phyloP scores from a whole-genome alignment of 2,329 filamentous ascomycete species.

The Colletotrichum sidae region DNA sequence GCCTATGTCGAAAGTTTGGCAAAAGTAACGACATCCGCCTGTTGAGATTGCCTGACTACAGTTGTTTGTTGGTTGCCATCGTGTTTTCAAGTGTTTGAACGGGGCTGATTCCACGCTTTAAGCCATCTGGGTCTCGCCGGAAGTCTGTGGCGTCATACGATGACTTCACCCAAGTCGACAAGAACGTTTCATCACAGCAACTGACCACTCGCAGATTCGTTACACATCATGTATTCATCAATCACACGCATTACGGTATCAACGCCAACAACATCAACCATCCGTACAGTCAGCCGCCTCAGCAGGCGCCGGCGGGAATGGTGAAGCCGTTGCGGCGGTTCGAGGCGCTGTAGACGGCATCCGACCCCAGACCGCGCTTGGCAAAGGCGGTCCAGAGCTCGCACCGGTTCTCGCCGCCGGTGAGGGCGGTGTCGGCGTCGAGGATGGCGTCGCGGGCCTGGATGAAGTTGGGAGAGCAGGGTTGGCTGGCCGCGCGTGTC shows the following conservation, averaged over 20 bases:
- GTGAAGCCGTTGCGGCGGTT: constrained; percentile 48
- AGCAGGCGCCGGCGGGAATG: constrained; percentile 42
- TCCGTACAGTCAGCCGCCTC: neutral
- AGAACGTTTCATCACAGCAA: neutral
- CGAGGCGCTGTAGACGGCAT: constrained; percentile 46
- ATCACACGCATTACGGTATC: constrained; percentile 1
- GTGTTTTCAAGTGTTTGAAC: no score
- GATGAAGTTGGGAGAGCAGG: constrained; percentile 66
- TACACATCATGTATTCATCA: constrained; percentile 22
- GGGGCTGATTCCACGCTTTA: no score
- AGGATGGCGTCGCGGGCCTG: constrained; percentile 66
- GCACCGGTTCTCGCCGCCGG: constrained; percentile 62
- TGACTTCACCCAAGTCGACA: neutral
- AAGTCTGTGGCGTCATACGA: neutral
- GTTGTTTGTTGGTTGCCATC: no score
- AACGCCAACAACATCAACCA: neutral
- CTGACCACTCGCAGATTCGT: neutral
- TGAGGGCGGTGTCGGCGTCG: constrained; percentile 65
- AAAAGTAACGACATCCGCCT: no score
- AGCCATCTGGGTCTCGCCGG: neutral
- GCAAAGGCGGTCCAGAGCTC: constrained; percentile 67
- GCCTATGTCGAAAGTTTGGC: no score
- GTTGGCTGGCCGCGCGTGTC: constrained; percentile 51
- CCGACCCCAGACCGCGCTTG: constrained; percentile 64
- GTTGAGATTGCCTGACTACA: no score